These are phyloP conservation scores for Aspergillus carlsbadensis DNA, from an alignment of 495 filamentous ascomycete genomes.

Conservation along the genomic window DNA sequence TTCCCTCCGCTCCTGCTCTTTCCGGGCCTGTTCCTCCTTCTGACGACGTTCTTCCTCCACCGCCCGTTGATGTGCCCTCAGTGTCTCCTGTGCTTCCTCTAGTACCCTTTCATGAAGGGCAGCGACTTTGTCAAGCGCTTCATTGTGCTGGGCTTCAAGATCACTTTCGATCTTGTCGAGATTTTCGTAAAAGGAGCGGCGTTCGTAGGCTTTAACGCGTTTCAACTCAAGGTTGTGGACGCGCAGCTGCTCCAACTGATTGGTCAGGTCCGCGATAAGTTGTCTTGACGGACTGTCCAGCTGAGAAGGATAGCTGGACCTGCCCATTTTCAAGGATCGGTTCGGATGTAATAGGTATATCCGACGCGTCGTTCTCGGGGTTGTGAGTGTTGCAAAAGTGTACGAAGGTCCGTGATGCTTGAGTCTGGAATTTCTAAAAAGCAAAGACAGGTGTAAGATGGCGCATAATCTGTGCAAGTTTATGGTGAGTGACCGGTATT, in stretches of 20 bases:
- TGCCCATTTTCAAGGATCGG: constrained; percentile 23
- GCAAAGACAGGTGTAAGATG: neutral
- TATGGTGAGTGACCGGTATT: too few species aligned
- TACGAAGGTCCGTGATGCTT: neutral
- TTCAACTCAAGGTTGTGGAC: constrained; percentile 42
- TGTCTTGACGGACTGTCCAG: constrained; percentile 51
- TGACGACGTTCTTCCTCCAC: constrained; percentile 37
- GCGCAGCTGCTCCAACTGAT: constrained; percentile 38
- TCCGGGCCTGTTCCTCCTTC: constrained; percentile 35
- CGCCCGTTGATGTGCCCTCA: constrained; percentile 34
- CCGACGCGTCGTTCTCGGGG: neutral
- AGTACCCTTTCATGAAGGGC: constrained; percentile 63
- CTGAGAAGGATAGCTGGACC: constrained; percentile 24
- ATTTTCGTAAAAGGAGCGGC: constrained; percentile 43
- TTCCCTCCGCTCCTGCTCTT: constrained; percentile 38
- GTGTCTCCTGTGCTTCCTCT: constrained; percentile 52
- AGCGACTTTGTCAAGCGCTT: constrained; percentile 61
- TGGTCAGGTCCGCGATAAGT: constrained; percentile 45
- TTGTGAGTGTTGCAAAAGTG: neutral
- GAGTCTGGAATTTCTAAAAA: neutral
- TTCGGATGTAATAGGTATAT: neutral
- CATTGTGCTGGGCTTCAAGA: constrained; percentile 49
- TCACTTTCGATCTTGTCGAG: constrained; percentile 47
- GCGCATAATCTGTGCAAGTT: too few species aligned
- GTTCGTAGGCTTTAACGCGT: constrained; percentile 43